Evolutionary conservation across 305 asterid genomes (phyloP), one percentile per base, ranked within the genome.

Genomic region (Fraxinus sp.): DNA sequence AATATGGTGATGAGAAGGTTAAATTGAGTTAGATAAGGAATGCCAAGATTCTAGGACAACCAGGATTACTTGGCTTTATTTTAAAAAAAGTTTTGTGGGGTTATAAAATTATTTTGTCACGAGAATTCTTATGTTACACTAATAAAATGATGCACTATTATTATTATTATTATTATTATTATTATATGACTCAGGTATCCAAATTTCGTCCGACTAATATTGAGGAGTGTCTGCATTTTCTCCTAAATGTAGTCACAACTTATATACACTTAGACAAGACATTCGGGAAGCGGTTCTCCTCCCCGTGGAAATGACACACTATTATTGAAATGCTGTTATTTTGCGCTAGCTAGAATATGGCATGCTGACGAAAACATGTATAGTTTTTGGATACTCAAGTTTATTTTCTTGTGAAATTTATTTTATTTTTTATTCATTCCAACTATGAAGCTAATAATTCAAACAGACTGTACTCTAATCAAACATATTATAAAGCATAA

Each of bases 21-120:
- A 74, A 39, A 81, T 73, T 26, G 26, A 32, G 64, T 36, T 36
- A 55, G 26, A 6, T 16, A 62, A 76, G 77, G 80, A 39, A n/a
- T 10, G 80, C 22, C 75, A 26, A 62, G 37, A 81, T 37, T 72
- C 78, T 20, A 52, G 64, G 75, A 59, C 62, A 52, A 52, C 62
- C 22, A 52, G 62, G 8, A 52, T 52, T 7, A 16, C 62, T 52
- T 52, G 62, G 62, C 62, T 52, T 52, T 52, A 52, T 1, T 52
- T 52, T 16, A 4, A 52, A 52, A 52, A 16, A 14, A 0, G 49
- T 49, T 46, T 49, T 49, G 59, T 49, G 20, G 20, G 20, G n/a
- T 49, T 52, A 52, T 4, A 52, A 49, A 52, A 52, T 52, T 52
- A 52, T 49, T 49, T 14, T 52, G 62, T 52, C 62, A 5, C 22